Percentiles rank a stretch among this genome's conserved stretches.
Conservation (phyloP, 352 stramenopile species). For the Phytophthora citrophthora region DNA sequence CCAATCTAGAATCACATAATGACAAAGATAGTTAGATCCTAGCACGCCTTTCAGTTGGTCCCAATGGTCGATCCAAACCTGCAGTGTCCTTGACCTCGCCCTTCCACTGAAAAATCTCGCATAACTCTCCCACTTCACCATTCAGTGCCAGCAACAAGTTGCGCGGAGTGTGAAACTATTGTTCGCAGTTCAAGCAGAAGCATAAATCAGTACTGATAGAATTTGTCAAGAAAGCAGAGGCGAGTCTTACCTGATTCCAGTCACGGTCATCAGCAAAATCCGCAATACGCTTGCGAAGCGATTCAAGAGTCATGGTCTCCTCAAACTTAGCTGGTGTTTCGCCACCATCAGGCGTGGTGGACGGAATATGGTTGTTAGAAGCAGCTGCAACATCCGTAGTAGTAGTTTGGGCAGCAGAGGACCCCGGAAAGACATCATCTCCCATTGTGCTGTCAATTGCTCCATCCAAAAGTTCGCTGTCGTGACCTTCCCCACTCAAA, state of each 20-base stretch:
- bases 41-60: not conserved
- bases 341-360: slow-evolving; percentile 4
- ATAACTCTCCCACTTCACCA: slow-evolving; percentile 96
- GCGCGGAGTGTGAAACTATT: slow-evolving; percentile 72
- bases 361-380: slow-evolving; percentile 19
- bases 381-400: slow-evolving; percentile 32
- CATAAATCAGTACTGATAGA: slow-evolving; percentile 3
- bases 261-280: slow-evolving; percentile 67
- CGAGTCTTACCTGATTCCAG: slow-evolving; percentile 74
- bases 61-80: slow-evolving; percentile 32
- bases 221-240: not conserved
- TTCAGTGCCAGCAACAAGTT: slow-evolving; percentile 95
- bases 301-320: slow-evolving; percentile 66
- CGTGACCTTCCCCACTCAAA: slow-evolving; percentile 47
- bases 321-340: slow-evolving; percentile 46
- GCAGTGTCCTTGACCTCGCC: slow-evolving; percentile 79
- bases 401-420: slow-evolving; percentile 32
- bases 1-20: slow-evolving; percentile 53
- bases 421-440: slow-evolving; percentile 44
- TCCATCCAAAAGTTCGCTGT: slow-evolving; percentile 62
- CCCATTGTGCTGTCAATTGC: slow-evolving; percentile 61
- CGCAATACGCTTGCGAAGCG: slow-evolving; percentile 57
- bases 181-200: slow-evolving; percentile 38
- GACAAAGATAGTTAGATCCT: slow-evolving; percentile 6
- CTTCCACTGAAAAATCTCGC: slow-evolving; percentile 95